phyloP scores from a whole-genome alignment of 2,329 filamentous ascomycete species.

The Fusarium ambrosium region DNA sequence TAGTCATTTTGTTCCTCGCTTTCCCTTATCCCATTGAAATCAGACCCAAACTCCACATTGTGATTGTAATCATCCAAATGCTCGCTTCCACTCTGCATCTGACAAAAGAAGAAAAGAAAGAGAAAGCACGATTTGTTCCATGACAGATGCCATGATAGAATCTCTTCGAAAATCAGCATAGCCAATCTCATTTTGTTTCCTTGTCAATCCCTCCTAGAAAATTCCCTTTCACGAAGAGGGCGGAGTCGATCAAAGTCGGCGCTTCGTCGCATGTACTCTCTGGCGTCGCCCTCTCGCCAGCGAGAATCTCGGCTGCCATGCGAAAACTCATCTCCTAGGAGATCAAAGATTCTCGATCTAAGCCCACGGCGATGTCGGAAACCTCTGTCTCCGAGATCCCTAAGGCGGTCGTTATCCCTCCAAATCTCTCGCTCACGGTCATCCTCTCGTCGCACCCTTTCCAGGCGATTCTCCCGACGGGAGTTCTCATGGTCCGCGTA shows the following conservation, averaged over 20 bases:
- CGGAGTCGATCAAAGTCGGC: background rate
- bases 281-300: constrained; percentile 35
- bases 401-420: constrained; percentile 33
- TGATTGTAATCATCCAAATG: background rate
- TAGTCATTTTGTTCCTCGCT: background rate
- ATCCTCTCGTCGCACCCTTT: constrained; percentile 31
- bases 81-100: background rate
- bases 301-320: constrained; percentile 18
- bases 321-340: background rate
- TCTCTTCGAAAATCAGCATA: background rate
- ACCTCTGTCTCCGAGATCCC: constrained; percentile 25
- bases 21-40: background rate
- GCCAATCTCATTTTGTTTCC: background rate
- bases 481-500: constrained; percentile 13
- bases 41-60: background rate
- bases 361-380: constrained; percentile 25
- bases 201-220: background rate
- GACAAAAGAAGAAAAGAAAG: background rate
- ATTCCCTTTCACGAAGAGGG: constrained; percentile 3
- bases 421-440: constrained; percentile 9
- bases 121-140: background rate
- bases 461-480: constrained; percentile 28
- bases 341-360: constrained; percentile 19
- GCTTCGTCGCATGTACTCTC: constrained; percentile 35
- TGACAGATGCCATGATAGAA: background rate